Conservation (phyloP, 768 basidiomycete genomes). For the Psilocybe sp. region DNA sequence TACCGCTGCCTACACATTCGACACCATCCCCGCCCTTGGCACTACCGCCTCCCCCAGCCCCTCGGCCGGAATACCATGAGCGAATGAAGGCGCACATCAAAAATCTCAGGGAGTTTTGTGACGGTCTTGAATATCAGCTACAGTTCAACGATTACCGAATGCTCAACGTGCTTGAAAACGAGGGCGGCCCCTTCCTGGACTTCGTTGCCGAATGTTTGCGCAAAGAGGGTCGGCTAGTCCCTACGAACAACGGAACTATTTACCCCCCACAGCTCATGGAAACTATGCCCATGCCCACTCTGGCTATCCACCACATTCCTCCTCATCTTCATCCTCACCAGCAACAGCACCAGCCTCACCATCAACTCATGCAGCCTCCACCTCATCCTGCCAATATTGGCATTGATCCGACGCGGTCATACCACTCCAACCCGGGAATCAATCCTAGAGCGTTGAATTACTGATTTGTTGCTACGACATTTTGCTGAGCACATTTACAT, state of each 20-base stretch:
- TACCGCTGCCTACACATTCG: slow-evolving; percentile 1
- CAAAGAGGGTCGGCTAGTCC: slow-evolving; percentile 33
- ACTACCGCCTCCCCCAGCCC: slow-evolving; percentile 12
- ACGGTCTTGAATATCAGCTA: slow-evolving; percentile 44
- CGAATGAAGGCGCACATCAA: slow-evolving; percentile 40
- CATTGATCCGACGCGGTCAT: slow-evolving; percentile 3
- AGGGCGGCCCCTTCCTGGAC: slow-evolving; percentile 36
- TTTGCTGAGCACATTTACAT: no score
- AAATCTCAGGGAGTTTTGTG: slow-evolving; percentile 42
- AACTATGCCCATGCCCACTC: no score
- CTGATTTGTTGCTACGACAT: slow-evolving; percentile 6
- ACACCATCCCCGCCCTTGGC: slow-evolving; percentile 6
- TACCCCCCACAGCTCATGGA: no score
- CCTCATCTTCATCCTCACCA: not conserved
- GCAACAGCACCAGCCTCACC: not conserved
- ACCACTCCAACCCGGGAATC: slow-evolving; percentile 19
- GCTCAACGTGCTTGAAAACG: slow-evolving; percentile 38
- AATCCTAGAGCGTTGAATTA: slow-evolving; percentile 19
- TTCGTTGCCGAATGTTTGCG: slow-evolving; percentile 37
- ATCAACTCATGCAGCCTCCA: not conserved
- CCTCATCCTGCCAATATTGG: not conserved
- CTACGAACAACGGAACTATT: slow-evolving; percentile 4
- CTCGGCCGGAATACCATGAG: slow-evolving; percentile 24
- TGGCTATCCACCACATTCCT: no score
- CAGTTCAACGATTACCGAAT: slow-evolving; percentile 44